Evolutionary conservation across 1,139 yeast genomes (phyloP).

Genomic region (Scheffersomyces illinoinensis): DNA sequence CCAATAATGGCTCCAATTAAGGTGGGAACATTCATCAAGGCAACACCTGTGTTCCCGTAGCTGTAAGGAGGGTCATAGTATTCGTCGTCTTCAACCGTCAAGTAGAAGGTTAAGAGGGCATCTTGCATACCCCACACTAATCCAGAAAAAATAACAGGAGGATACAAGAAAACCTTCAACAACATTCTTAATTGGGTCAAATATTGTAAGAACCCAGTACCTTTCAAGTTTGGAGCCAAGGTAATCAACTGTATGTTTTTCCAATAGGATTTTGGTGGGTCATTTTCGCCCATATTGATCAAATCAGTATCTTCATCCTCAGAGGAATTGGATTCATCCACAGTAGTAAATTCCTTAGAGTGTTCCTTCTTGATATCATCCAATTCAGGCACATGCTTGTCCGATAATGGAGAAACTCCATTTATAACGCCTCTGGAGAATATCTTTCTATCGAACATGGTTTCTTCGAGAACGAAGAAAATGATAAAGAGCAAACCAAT

Average conservation of each 20-base stretch:
- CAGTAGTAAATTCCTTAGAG: background rate
- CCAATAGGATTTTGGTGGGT: constrained; percentile 22
- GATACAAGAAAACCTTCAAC: constrained; percentile 32
- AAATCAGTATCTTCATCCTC: constrained; percentile 2
- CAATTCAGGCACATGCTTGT: background rate
- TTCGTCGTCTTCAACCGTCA: constrained; percentile 39
- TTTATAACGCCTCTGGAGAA: constrained; percentile 4
- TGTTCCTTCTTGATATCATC: constrained; percentile 1
- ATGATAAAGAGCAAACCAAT: constrained; percentile 21
- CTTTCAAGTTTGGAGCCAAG: constrained; percentile 20
- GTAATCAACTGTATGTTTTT: constrained; percentile 25
- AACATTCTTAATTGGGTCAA: constrained; percentile 24
- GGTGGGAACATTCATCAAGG: constrained; percentile 40
- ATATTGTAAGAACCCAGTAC: constrained; percentile 29
- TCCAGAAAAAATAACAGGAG: constrained; percentile 37
- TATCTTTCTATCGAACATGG: constrained; percentile 22
- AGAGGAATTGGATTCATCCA: background rate
- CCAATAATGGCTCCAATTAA: constrained; percentile 41
- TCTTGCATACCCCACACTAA: constrained; percentile 41
- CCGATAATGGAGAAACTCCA: background rate
- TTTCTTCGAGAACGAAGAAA: constrained; percentile 24
- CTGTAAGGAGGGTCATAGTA: constrained; percentile 33
- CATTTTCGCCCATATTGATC: constrained; percentile 21
- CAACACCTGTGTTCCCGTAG: constrained; percentile 29
- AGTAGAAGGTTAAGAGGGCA: constrained; percentile 38